Percentiles rank a stretch among this genome's conserved stretches.
Evolutionary conservation across 1,284 basidiomycete species (phyloP).

Genomic region (Naganishia albida): DNA sequence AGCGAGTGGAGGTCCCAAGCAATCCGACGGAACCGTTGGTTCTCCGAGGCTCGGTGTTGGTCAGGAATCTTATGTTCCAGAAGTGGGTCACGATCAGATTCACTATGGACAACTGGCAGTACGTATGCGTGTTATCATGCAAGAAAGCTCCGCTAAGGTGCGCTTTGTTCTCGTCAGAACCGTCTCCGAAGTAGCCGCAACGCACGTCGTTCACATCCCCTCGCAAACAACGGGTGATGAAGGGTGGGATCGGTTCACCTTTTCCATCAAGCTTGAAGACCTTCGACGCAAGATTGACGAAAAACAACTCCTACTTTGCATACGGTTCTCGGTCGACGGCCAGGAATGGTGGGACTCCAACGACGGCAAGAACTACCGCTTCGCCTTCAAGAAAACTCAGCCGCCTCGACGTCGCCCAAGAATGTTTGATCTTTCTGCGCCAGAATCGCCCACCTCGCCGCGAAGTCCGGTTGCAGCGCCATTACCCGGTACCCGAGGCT

Average conservation of each 20-base stretch:
- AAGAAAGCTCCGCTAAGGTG: background rate
- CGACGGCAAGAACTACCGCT: constrained; percentile 54
- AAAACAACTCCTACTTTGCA: constrained; percentile 67
- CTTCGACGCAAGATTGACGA: constrained; percentile 67
- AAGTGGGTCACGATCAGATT: constrained; percentile 60
- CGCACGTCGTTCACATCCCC: constrained; percentile 54
- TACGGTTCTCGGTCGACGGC: constrained; percentile 59
- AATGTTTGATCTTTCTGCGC: constrained; percentile 27
- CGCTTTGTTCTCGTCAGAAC: constrained; percentile 44
- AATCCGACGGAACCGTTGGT: constrained; percentile 41
- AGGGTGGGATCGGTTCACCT: constrained; percentile 57
- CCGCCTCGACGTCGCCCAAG: constrained; percentile 35
- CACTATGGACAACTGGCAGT: constrained; percentile 61
- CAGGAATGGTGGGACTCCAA: constrained; percentile 59
- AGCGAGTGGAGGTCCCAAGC: constrained; percentile 47
- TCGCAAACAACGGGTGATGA: constrained; percentile 50
- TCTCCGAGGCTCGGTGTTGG: constrained; percentile 56
- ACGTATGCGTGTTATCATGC: constrained; percentile 36
- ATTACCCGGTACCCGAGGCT: constrained; percentile 20
- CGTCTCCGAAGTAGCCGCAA: constrained; percentile 57
- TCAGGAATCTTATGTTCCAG: constrained; percentile 59
- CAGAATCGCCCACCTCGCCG: constrained; percentile 23
- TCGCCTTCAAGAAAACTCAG: constrained; percentile 53
- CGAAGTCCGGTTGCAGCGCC: constrained; percentile 16
- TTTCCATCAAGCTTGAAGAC: constrained; percentile 70